These are phyloP conservation scores for Russula virescens DNA, from an alignment of 768 basidiomycete species.

Conservation along the genomic window DNA sequence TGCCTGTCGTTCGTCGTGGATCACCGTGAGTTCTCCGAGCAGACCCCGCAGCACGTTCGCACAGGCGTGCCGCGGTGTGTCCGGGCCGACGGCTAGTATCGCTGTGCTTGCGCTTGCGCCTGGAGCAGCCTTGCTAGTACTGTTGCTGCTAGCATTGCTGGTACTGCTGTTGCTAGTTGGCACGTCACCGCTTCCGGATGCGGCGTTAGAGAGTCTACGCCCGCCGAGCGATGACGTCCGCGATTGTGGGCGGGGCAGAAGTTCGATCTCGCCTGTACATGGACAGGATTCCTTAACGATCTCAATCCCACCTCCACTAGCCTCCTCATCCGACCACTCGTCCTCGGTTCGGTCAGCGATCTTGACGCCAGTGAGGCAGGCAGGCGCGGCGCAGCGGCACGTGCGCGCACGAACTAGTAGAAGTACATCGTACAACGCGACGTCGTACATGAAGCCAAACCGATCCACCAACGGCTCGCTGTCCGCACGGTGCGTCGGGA, in stretches of 20 bases:
- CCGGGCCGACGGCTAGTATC: slow-evolving; percentile 52
- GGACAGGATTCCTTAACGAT: slow-evolving; percentile 39
- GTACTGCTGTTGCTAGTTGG: background rate
- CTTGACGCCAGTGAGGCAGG: slow-evolving; percentile 81
- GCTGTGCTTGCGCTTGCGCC: slow-evolving; percentile 37
- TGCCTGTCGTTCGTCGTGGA: slow-evolving; percentile 76
- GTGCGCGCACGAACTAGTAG: slow-evolving; percentile 67
- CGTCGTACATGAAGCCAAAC: slow-evolving; percentile 88
- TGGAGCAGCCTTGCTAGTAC: background rate
- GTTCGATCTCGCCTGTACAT: slow-evolving; percentile 34
- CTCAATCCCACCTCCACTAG: slow-evolving; percentile 37
- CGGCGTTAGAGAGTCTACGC: background rate
- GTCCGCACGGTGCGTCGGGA: slow-evolving; percentile 45
- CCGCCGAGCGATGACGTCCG: slow-evolving; percentile 8
- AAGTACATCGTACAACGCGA: slow-evolving; percentile 73
- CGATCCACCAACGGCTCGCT: slow-evolving; percentile 71
- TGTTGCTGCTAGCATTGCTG: background rate
- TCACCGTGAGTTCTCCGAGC: slow-evolving; percentile 67
- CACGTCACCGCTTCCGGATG: background rate
- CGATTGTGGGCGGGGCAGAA: background rate
- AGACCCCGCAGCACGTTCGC: slow-evolving; percentile 67
- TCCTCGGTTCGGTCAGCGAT: slow-evolving; percentile 79
- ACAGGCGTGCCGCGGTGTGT: slow-evolving; percentile 71
- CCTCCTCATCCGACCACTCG: slow-evolving; percentile 70
- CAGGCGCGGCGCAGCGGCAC: slow-evolving; percentile 71